Evolutionary conservation across 2,329 filamentous ascomycete genomes (phyloP).

Genomic region (Penicillium brevicompactum): DNA sequence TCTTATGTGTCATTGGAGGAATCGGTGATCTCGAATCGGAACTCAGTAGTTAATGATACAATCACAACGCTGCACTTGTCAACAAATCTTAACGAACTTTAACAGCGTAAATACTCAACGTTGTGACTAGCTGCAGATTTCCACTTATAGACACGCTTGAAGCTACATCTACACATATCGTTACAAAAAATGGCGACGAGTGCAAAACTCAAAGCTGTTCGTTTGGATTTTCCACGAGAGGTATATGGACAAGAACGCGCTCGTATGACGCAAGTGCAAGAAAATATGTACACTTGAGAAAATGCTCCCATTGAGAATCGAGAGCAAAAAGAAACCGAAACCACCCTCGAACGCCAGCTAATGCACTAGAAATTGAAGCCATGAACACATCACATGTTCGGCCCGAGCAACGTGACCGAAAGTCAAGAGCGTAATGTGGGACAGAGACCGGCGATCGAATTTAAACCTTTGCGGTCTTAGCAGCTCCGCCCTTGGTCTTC

Average conservation of each 20-base stretch:
- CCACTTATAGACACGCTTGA: too few species aligned
- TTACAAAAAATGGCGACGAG: too few species aligned
- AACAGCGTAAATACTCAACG: background rate
- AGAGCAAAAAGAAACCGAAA: slow-evolving; percentile 7
- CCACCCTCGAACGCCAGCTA: slow-evolving; percentile 27
- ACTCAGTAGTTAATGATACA: slow-evolving; percentile 7
- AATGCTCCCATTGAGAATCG: slow-evolving; percentile 12
- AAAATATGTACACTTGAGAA: slow-evolving; percentile 21
- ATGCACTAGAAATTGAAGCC: slow-evolving; percentile 24
- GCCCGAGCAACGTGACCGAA: background rate
- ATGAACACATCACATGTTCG: background rate
- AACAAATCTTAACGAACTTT: background rate
- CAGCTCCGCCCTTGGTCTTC: slow-evolving; percentile 53
- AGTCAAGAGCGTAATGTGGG: slow-evolving; percentile 1
- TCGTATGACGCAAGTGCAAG: slow-evolving; percentile 7
- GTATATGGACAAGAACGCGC: slow-evolving; percentile 4
- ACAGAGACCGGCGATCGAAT: slow-evolving; percentile 5
- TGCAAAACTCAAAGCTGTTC: background rate
- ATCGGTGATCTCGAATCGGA: background rate
- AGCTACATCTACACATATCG: too few species aligned
- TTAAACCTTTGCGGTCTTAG: slow-evolving; percentile 36
- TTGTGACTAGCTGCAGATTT: too few species aligned
- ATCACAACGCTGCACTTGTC: background rate
- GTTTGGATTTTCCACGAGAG: slow-evolving; percentile 1
- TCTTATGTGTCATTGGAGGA: slow-evolving; percentile 15